Evolutionary conservation across 2,329 filamentous ascomycete species (phyloP).

Genomic region (Ceratocystis ficicola): DNA sequence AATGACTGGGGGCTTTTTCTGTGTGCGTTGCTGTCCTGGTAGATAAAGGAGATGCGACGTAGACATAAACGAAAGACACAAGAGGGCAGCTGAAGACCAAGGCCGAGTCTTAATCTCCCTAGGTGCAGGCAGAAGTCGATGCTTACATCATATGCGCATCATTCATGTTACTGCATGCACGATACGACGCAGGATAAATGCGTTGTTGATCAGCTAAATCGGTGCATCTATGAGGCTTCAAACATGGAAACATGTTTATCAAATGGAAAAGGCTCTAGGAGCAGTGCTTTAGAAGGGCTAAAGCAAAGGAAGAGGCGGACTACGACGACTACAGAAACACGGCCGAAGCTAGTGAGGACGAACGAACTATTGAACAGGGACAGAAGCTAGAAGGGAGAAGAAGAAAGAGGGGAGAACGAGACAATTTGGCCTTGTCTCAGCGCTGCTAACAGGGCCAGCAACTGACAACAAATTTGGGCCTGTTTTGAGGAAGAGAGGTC

Average conservation of each 20-base stretch:
- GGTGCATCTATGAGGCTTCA: neutral
- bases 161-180: too few relatives aligned
- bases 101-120: too few relatives aligned
- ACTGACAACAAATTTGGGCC: neutral
- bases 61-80: too few relatives aligned
- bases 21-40: too few relatives aligned
- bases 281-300: too few relatives aligned
- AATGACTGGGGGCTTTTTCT: neutral
- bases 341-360: slow-evolving; percentile 1
- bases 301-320: neutral
- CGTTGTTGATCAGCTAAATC: too few relatives aligned
- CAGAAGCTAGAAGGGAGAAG: neutral
- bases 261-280: too few relatives aligned
- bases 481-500: neutral
- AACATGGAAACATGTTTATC: neutral
- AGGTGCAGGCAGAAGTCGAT: too few relatives aligned
- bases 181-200: too few relatives aligned
- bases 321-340: slow-evolving; percentile 11
- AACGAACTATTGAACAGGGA: neutral
- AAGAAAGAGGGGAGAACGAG: neutral
- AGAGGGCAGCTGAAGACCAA: too few relatives aligned
- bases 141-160: too few relatives aligned
- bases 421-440: neutral
- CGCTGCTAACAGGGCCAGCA: too few relatives aligned
- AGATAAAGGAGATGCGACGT: neutral